These are phyloP conservation scores for Spiraea crenata DNA, from an alignment of 331 rosid species.

Conservation along the genomic window DNA sequence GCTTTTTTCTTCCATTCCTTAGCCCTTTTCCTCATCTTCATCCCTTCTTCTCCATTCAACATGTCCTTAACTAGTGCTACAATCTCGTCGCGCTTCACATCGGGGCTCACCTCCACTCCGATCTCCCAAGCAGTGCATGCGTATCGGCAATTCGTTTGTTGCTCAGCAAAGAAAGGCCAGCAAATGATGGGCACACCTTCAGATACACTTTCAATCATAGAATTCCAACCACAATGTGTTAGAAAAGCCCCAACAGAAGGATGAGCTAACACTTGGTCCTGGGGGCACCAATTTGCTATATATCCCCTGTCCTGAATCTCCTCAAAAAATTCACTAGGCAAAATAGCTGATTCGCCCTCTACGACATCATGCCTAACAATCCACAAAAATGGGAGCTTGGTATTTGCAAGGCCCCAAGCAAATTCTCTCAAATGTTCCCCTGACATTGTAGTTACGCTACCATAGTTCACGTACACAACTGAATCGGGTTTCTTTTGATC, in stretches of 20 bases:
- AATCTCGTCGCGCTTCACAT: slow-evolving; percentile 36
- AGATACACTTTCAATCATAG: slow-evolving; percentile 35
- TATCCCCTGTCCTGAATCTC: slow-evolving; percentile 43
- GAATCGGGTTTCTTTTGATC: slow-evolving; percentile 31
- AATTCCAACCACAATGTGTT: slow-evolving; percentile 62
- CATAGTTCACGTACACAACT: slow-evolving; percentile 47
- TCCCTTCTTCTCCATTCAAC: slow-evolving; percentile 34
- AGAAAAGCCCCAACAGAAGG: slow-evolving; percentile 44
- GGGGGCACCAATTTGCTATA: slow-evolving; percentile 47
- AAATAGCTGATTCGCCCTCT: slow-evolving; percentile 15
- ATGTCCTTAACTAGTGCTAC: slow-evolving; percentile 35
- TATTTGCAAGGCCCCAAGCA: slow-evolving; percentile 56
- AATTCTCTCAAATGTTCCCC: slow-evolving; percentile 38
- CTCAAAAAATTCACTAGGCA: slow-evolving; percentile 35
- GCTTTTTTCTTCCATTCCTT: slow-evolving; percentile 42
- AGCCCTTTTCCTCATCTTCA: slow-evolving; percentile 21
- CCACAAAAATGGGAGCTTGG: slow-evolving; percentile 43
- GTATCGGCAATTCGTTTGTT: slow-evolving; percentile 48
- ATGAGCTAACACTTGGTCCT: slow-evolving; percentile 46
- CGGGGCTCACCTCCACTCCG: slow-evolving; percentile 38
- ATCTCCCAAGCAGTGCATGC: slow-evolving; percentile 39
- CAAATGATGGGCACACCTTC: slow-evolving; percentile 50
- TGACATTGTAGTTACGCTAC: slow-evolving; percentile 39
- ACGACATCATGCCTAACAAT: slow-evolving; percentile 46
- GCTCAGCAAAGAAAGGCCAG: slow-evolving; percentile 49